Percentiles rank a stretch among this genome's conserved stretches.
Evolutionary conservation across 257 asterid species (phyloP).

Genomic region (Fraxinus cuspidata): DNA sequence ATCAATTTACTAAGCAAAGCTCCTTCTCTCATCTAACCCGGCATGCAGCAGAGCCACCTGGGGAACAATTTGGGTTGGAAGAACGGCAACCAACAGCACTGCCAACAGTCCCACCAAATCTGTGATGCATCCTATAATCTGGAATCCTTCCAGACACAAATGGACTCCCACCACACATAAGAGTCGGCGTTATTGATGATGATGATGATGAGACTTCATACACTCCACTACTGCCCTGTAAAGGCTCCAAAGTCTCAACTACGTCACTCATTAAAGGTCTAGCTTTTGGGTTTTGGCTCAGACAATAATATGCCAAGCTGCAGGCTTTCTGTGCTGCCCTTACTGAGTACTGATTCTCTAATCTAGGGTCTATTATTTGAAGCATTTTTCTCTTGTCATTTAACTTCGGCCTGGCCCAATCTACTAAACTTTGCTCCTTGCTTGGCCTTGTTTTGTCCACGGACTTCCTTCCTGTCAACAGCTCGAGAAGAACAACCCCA

Average conservation of each 20-base stretch:
- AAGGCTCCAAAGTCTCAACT: slow-evolving; percentile 93
- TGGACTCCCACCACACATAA: slow-evolving; percentile 58
- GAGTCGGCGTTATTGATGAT: slow-evolving; percentile 48
- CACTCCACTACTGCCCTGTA: slow-evolving; percentile 60
- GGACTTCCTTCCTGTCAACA: slow-evolving; percentile 93
- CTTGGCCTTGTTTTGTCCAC: slow-evolving; percentile 99
- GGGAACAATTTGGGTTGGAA: slow-evolving; percentile 68
- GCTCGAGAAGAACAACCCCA: slow-evolving; percentile 96
- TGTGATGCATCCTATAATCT: slow-evolving; percentile 63
- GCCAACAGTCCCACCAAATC: slow-evolving; percentile 56
- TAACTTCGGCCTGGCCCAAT: slow-evolving; percentile 97
- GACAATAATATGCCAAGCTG: slow-evolving; percentile 97
- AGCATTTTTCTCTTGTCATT: slow-evolving; percentile 95
- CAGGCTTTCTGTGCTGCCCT: slow-evolving; percentile 99
- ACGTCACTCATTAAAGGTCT: slow-evolving; percentile 98
- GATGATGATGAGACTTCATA: slow-evolving; percentile 53
- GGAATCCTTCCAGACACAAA: slow-evolving; percentile 59
- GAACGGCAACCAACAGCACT: slow-evolving; percentile 68
- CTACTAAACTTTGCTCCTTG: slow-evolving; percentile 97
- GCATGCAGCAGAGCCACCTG: slow-evolving; percentile 73
- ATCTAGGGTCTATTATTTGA: slow-evolving; percentile 90
- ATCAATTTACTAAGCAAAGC: slow-evolving; percentile 21
- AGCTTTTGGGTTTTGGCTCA: slow-evolving; percentile 98
- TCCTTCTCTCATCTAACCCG: slow-evolving; percentile 65
- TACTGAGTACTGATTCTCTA: slow-evolving; percentile 85